These are phyloP conservation scores for Russula abietina DNA, from an alignment of 768 basidiomycete genomes.

Conservation along the genomic window DNA sequence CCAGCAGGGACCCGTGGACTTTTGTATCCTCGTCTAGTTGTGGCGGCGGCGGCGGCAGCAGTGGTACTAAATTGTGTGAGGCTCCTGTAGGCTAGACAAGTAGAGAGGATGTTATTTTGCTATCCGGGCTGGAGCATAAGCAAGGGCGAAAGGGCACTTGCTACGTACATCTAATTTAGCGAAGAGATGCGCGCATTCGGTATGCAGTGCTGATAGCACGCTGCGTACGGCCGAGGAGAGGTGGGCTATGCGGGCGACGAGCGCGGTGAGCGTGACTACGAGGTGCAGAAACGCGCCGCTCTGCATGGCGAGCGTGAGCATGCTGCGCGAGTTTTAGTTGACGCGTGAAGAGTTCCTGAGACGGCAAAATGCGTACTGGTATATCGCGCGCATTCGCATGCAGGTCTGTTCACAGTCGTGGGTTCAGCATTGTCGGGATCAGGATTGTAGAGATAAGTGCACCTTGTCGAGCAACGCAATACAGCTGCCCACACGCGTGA, in stretches of 20 bases:
- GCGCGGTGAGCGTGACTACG: constrained; percentile 53
- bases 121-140: background rate
- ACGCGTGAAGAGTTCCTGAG: background rate
- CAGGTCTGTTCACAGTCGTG: constrained; percentile 37
- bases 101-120: background rate
- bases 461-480: constrained; percentile 45
- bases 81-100: constrained; percentile 1
- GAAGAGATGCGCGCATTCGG: constrained; percentile 9
- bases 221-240: constrained; percentile 7
- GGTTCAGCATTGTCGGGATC: background rate
- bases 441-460: background rate
- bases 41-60: background rate
- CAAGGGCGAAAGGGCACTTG: background rate
- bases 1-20: background rate
- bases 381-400: constrained; percentile 44
- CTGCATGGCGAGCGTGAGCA: constrained; percentile 58
- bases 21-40: background rate
- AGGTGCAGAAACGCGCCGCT: constrained; percentile 69
- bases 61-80: background rate
- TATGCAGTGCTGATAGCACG: constrained; percentile 4
- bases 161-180: constrained; percentile 14
- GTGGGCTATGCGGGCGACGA: constrained; percentile 48
- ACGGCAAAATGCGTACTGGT: constrained; percentile 37
- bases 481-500: constrained; percentile 35
- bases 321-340: constrained; percentile 36